phyloP scores from a whole-genome alignment of 2,329 filamentous ascomycete species.

The Ascochyta clinopodiicola region DNA sequence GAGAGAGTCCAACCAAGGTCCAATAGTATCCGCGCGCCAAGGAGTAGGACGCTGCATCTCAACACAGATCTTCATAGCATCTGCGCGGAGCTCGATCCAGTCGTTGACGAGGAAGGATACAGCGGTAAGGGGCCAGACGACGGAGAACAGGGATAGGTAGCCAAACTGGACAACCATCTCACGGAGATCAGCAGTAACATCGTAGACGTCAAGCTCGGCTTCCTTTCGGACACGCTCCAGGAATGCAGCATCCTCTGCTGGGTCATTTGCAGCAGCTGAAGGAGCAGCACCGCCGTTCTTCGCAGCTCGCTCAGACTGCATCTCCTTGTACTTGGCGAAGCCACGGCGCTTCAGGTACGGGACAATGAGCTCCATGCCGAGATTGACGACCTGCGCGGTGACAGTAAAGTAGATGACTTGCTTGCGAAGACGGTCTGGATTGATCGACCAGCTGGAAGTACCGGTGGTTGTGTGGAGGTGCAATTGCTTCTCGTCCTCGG shows the following conservation, averaged over 20 bases:
- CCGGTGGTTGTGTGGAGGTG: conserved; percentile 55
- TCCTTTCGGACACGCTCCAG: conserved; percentile 82
- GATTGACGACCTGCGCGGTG: conserved; percentile 88
- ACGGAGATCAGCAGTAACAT: conserved; percentile 87
- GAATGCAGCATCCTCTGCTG: conserved; percentile 79
- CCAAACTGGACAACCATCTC: conserved; percentile 71
- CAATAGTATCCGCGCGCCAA: conserved; percentile 90
- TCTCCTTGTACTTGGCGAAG: conserved; percentile 79
- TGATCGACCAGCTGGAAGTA: conserved; percentile 72
- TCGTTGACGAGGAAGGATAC: conserved; percentile 92
- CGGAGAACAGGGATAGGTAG: conserved; percentile 88
- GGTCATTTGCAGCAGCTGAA: conserved; percentile 64
- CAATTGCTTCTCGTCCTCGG: conserved; percentile 75
- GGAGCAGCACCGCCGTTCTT: conserved; percentile 62
- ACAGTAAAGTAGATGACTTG: conserved; percentile 97
- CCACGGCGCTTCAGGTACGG: conserved; percentile 83
- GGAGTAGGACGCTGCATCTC: conserved; percentile 89
- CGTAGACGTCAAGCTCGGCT: conserved; percentile 81
- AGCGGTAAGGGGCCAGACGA: conserved; percentile 92
- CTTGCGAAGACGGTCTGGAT: conserved; percentile 80
- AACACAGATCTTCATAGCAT: conserved; percentile 91
- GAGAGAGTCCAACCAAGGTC: conserved; percentile 86
- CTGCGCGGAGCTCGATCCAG: conserved; percentile 92
- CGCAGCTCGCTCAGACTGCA: conserved; percentile 66
- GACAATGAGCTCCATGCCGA: conserved; percentile 82